phyloP scores from a whole-genome alignment of 2,329 filamentous ascomycete genomes.

The Colletotrichum brevisporum region DNA sequence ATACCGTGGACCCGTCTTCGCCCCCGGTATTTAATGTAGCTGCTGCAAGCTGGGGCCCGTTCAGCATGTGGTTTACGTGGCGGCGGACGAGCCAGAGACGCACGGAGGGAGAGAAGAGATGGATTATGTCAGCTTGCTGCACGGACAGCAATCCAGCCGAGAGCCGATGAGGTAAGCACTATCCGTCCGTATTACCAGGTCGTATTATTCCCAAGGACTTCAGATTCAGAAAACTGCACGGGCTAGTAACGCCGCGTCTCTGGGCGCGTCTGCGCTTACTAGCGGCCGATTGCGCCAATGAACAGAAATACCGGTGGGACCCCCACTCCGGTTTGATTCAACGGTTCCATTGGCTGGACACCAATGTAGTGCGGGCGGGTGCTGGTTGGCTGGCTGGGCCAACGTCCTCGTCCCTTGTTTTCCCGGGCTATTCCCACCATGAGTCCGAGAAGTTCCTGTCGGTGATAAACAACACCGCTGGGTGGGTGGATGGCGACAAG shows the following conservation, averaged over 20 bases:
- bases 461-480: slow-evolving; percentile 17
- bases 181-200: no score
- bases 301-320: neutral
- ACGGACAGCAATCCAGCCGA: no score
- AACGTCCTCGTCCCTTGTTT: slow-evolving; percentile 27
- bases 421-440: slow-evolving; percentile 37
- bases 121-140: slow-evolving; percentile 9
- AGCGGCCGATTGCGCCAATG: slow-evolving; percentile 11
- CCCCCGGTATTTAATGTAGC: slow-evolving; percentile 21
- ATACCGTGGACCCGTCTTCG: slow-evolving; percentile 1
- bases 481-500: slow-evolving; percentile 5
- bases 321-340: neutral
- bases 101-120: neutral
- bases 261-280: slow-evolving; percentile 16
- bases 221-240: neutral
- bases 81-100: neutral
- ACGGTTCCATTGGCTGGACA: slow-evolving; percentile 11
- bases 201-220: no score
- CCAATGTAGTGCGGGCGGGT: no score
- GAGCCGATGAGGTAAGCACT: no score
- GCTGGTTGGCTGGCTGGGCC: neutral
- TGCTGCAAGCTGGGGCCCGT: slow-evolving; percentile 25
- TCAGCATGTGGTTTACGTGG: slow-evolving; percentile 37
- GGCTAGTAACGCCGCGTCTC: slow-evolving; percentile 7
- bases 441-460: slow-evolving; percentile 39